Evolutionary conservation across 805 yeast genomes (phyloP), one percentile per base, ranked within the genome.

Genomic region (Monosporozyma unispora): DNA sequence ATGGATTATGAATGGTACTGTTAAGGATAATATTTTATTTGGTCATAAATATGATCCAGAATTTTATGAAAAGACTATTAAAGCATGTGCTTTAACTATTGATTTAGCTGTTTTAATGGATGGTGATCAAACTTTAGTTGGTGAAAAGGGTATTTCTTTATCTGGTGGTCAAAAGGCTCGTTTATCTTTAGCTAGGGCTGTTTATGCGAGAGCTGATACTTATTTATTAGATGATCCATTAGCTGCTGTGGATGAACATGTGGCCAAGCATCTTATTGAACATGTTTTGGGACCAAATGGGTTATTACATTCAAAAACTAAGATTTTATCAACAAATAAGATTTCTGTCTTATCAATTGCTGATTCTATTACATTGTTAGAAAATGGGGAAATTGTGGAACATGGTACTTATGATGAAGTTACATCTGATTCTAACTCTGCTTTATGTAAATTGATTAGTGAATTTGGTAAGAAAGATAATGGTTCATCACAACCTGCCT

Each of bases 151-250:
- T 55, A 90, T 93, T 47, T 87, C 97, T 12, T 74, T 93, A 46
- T 87, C 96, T 40, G 99, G 99, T 47, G 99, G 99, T 43, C 99
- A 93, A 68, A 93, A 93, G 74, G 98, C 99, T 0, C 81, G 99
- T 65, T 75, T 93, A 35, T 82, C 96, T 1, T 76, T 93, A 48
- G 99, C 99, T 0, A 79, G 99, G 64, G 97, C 99, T 11, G 96
- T 93, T 9, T 93, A 93, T 64, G 79, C 96, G 11, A 77, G 98
- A 55, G 95, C 98, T 3, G 98, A 93, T 62, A 79, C 93, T 28
- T 89, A 87, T 64, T 70, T 93, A 39, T 70, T 93, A 54, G 99
- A 93, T 66, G 99, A 93, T 68, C 87, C 95, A 9, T 75, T 93
- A 52, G 84, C 95, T 64, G 99, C 99, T 23, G 99, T 93, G 40